Evolutionary conservation across 176 grass and related monocot genomes (phyloP), one percentile per base, ranked within the genome.

Genomic region (Raddia distichophylla): DNA sequence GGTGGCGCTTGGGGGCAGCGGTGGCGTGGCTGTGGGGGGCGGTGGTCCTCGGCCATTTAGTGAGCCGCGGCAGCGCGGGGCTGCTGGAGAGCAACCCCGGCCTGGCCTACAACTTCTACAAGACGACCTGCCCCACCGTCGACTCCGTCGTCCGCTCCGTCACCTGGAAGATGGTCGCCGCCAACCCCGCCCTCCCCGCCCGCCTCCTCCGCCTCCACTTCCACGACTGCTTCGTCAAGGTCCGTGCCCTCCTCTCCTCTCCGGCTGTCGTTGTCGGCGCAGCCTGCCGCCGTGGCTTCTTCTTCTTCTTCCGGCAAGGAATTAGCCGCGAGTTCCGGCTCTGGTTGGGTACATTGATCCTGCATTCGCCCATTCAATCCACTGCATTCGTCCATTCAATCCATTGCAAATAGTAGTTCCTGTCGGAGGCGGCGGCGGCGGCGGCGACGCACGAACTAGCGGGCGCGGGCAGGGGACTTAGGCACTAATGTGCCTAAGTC

Each of bases 141-240:
- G 88, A 94, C 37, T 44, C 71, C 77, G 74, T 80, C 64, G 88
- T 88, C 61, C 44, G 27, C 59, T 53, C 8, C 17, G 37, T 94
- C 67, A 86, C 81, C 57, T 89, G 70, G 81, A 48, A 48, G 56
- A 62, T 65, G 73, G 91, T 94, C 37, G 65, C 69, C 58, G 77
- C 18, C 73, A 86, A 94, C 77, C 66, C 83, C 0, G 63, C 58
- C 0, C 62, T 93, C 69, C 63, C 88, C 60, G 91, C 57, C 3
- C 78, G 73, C 59, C 86, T 91, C 34, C 83, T 94, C 54, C 74
- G 91, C 45, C 64, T 94, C 13, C 84, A 88, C 88, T 94, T 94
- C 86, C 91, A 94, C 40, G 91, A 94, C 79, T 94, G 91, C 60
- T 91, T 94, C 82, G 91, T 94, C 44, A 67, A 82, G 86, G 91